These are phyloP conservation scores for Cordyceps tenuipes DNA, from an alignment of 2,329 filamentous ascomycete genomes.

Conservation along the genomic window DNA sequence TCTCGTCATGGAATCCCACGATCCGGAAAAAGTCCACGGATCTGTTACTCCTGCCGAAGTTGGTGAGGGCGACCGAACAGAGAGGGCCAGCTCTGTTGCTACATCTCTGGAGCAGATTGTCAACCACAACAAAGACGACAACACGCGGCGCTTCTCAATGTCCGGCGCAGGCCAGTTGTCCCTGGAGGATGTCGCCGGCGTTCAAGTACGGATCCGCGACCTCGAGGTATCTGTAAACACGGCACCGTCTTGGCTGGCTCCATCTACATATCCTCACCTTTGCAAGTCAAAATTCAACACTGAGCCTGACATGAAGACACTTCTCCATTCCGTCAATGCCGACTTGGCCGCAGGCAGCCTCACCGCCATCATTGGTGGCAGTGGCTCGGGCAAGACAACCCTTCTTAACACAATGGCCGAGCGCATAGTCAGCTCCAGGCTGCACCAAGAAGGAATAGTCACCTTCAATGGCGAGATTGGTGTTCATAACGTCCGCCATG, in stretches of 20 bases:
- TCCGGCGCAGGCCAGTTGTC: conserved; percentile 31
- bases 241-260: conserved; percentile 44
- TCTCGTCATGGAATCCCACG: background rate
- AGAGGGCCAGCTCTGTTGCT: conserved; percentile 17
- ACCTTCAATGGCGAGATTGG: conserved; percentile 54
- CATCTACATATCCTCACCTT: conserved; percentile 36
- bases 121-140: conserved; percentile 8
- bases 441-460: conserved; percentile 44
- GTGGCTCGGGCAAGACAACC: conserved; percentile 65
- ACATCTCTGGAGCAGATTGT: conserved; percentile 14
- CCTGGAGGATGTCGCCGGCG: conserved; percentile 46
- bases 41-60: background rate
- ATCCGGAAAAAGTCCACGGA: background rate
- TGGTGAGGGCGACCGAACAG: conserved; percentile 15
- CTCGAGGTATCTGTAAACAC: conserved; percentile 50
- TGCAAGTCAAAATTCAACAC: conserved; percentile 30
- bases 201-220: conserved; percentile 44
- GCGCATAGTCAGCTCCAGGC: conserved; percentile 49
- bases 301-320: conserved; percentile 34
- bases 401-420: conserved; percentile 64
- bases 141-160: conserved; percentile 20
- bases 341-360: conserved; percentile 57
- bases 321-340: conserved; percentile 57
- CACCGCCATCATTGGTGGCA: conserved; percentile 68
- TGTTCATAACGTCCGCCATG: conserved; percentile 47